Evolutionary conservation across 164 flowering plant species (phyloP).

Genomic region (Chloranthus sessilifolius): DNA sequence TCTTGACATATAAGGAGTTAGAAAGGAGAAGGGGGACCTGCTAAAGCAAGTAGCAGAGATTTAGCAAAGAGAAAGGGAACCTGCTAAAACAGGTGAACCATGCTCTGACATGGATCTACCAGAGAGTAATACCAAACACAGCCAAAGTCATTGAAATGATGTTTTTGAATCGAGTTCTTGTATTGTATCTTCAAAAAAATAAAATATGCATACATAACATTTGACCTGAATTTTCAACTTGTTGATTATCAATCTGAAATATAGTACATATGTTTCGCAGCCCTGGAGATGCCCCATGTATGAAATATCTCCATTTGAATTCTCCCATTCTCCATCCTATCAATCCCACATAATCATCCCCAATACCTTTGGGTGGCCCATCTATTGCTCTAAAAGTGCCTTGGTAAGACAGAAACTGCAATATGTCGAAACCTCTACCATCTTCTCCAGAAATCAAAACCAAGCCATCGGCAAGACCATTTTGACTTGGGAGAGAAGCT

Average conservation of each 20-base stretch:
- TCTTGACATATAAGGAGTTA: too few species aligned
- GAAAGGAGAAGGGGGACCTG: too few species aligned
- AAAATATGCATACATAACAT: too few species aligned
- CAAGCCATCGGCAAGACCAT: constrained; percentile 25
- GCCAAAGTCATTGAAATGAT: too few species aligned
- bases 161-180: too few species aligned
- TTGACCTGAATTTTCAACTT: too few species aligned
- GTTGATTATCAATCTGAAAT: background rate
- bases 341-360: constrained; percentile 18
- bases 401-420: constrained; percentile 23
- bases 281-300: constrained; percentile 15
- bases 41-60: too few species aligned
- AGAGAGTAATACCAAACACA: too few species aligned
- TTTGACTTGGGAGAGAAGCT: constrained; percentile 15
- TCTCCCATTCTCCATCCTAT: constrained; percentile 6
- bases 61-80: too few species aligned
- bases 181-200: too few species aligned
- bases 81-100: too few species aligned
- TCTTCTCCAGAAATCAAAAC: constrained; percentile 13
- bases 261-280: constrained; percentile 15
- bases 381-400: constrained; percentile 18
- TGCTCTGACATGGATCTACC: too few species aligned
- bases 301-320: constrained; percentile 18
- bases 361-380: constrained; percentile 18
- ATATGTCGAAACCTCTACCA: background rate